Conservation (phyloP, 1,284 basidiomycete species). For the Gymnopus androsaceus region DNA sequence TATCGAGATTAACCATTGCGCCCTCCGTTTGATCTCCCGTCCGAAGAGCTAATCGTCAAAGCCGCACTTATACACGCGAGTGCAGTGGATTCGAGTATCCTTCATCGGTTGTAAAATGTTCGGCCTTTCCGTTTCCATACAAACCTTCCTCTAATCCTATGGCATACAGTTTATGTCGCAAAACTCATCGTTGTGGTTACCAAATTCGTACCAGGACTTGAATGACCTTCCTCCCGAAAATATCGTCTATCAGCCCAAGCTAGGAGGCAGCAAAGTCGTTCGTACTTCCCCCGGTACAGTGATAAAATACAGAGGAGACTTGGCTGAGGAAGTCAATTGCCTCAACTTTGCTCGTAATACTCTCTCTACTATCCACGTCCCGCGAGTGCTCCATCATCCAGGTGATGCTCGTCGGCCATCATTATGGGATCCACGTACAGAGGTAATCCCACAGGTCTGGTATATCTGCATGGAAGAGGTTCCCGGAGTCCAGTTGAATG, state of each 20-base stretch:
- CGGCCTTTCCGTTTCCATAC: not conserved
- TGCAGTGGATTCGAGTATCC: not conserved
- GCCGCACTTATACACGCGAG: not conserved
- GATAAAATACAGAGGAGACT: constrained; percentile 11
- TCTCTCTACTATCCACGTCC: constrained; percentile 7
- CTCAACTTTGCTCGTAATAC: not conserved
- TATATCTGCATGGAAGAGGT: constrained; percentile 13
- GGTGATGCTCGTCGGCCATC: not conserved
- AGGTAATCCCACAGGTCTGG: constrained; percentile 6
- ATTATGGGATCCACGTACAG: constrained; percentile 10
- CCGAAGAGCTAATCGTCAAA: not conserved
- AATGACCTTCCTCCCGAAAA: constrained; percentile 9
- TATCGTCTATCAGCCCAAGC: constrained; percentile 5
- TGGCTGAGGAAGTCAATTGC: constrained; percentile 10
- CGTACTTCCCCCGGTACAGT: constrained; percentile 5
- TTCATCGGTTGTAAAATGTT: constrained; percentile 5
- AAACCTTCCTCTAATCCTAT: not conserved
- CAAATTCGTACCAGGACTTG: constrained; percentile 8
- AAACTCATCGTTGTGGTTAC: not conserved
- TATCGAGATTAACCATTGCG: not conserved
- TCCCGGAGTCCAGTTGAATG: constrained; percentile 1
- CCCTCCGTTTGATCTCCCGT: not conserved
- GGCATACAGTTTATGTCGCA: not conserved
- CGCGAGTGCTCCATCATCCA: constrained; percentile 9
- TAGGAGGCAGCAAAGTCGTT: constrained; percentile 12